Evolutionary conservation across 257 asterid species (phyloP).

Genomic region (Jacaranda mimosifolia): DNA sequence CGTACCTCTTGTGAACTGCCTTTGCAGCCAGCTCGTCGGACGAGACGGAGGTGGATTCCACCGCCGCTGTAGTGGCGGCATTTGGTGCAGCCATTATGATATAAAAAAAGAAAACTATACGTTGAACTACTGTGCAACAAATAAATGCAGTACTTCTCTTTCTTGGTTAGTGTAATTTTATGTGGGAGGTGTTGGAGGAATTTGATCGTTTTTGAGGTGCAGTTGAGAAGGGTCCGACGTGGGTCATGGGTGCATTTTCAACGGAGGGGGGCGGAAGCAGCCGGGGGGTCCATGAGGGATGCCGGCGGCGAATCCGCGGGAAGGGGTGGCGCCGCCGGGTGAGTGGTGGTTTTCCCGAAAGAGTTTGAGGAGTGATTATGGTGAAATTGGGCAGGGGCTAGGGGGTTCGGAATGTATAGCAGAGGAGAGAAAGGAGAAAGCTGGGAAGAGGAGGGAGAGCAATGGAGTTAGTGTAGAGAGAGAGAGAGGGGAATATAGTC

Average conservation of each 20-base stretch:
- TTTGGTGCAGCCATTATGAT: slow-evolving; percentile 63
- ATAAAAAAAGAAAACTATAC: background rate
- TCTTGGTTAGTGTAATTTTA: slow-evolving; percentile 2
- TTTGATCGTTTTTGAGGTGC: background rate
- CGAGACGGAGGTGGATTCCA: slow-evolving; percentile 41
- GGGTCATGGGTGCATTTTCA: slow-evolving; percentile 25
- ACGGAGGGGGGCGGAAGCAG: slow-evolving; percentile 24
- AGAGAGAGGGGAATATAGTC: slow-evolving; percentile 40
- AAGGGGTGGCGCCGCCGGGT: slow-evolving; percentile 47
- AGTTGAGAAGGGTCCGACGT: slow-evolving; percentile 30
- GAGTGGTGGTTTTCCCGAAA: background rate
- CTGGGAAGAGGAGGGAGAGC: slow-evolving; percentile 12
- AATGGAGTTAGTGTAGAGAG: slow-evolving; percentile 41
- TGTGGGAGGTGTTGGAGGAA: background rate
- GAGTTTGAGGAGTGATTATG: slow-evolving; percentile 16
- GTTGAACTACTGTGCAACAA: slow-evolving; percentile 20
- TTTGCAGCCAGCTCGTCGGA: slow-evolving; percentile 79
- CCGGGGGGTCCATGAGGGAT: slow-evolving; percentile 53
- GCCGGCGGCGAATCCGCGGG: slow-evolving; percentile 50
- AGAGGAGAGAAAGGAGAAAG: slow-evolving; percentile 2
- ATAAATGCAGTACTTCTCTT: slow-evolving; percentile 33
- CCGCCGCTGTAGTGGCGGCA: slow-evolving; percentile 50
- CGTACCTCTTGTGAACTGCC: slow-evolving; percentile 87
- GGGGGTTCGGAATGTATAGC: slow-evolving; percentile 37
- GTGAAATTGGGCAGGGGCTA: slow-evolving; percentile 31